A percentile compares a stretch with the other conserved stretches of the same genome.
phyloP scores from a whole-genome alignment of 495 filamentous ascomycete genomes.

The Neurospora sp. region DNA sequence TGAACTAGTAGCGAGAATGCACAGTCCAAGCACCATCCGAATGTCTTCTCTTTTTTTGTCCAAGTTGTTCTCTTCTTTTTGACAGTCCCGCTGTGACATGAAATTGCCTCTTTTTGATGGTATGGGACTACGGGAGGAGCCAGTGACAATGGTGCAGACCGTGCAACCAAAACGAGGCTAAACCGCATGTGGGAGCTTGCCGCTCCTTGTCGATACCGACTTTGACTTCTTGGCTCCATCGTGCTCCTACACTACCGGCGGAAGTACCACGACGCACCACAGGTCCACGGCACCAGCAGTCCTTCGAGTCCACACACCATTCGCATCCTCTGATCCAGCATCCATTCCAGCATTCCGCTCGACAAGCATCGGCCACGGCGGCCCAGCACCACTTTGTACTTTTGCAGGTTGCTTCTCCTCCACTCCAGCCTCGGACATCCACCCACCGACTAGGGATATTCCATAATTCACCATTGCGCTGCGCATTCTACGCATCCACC shows the following conservation, averaged over 20 bases:
- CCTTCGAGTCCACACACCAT: background rate
- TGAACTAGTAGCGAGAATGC: background rate
- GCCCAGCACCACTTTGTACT: background rate
- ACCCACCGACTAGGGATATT: background rate
- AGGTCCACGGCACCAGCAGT: background rate
- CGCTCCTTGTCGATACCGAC: background rate
- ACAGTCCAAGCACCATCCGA: background rate
- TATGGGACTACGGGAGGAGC: background rate
- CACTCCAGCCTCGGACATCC: background rate
- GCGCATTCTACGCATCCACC: background rate
- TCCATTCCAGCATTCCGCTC: background rate
- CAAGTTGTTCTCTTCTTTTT: background rate
- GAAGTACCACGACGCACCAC: background rate
- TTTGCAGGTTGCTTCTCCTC: background rate
- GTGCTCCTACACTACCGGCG: background rate
- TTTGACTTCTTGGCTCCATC: background rate
- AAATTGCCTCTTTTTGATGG: background rate
- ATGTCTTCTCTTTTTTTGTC: background rate
- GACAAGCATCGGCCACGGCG: background rate
- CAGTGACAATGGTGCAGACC: background rate
- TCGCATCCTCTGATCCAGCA: background rate
- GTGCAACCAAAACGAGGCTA: background rate
- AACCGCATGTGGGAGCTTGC: background rate
- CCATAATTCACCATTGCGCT: background rate
- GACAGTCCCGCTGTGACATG: background rate